These are phyloP conservation scores for Melocanna baccifera DNA, from an alignment of 176 grass and related monocot species.

Conservation along the genomic window DNA sequence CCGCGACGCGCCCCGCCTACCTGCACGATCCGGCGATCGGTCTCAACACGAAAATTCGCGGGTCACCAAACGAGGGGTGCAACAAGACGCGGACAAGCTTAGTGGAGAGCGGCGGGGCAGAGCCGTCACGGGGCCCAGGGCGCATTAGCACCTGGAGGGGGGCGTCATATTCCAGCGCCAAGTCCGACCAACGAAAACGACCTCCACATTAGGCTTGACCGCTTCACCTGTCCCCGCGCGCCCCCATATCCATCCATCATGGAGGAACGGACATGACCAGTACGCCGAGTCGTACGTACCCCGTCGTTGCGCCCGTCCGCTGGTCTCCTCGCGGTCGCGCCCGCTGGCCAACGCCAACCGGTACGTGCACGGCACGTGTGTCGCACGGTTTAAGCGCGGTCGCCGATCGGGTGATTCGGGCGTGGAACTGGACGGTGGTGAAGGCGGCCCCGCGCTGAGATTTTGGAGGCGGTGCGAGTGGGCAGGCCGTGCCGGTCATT, in stretches of 20 bases:
- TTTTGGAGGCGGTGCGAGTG: neutral
- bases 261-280: neutral
- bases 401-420: neutral
- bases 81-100: neutral
- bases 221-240: neutral
- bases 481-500: neutral
- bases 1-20: neutral
- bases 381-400: too few species aligned
- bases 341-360: neutral
- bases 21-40: neutral
- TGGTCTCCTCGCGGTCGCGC: neutral
- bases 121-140: conserved; percentile 22
- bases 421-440: neutral
- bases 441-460: neutral
- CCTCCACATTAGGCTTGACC: conserved; percentile 15
- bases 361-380: neutral
- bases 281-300: neutral
- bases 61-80: neutral
- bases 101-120: conserved; percentile 25
- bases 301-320: neutral
- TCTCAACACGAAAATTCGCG: neutral
- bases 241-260: neutral
- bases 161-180: neutral
- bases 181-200: conserved; percentile 21
- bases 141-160: conserved; percentile 13